Evolutionary conservation across 73 alveolate species (phyloP).

Genomic region (Paramecium tetraurelia): DNA sequence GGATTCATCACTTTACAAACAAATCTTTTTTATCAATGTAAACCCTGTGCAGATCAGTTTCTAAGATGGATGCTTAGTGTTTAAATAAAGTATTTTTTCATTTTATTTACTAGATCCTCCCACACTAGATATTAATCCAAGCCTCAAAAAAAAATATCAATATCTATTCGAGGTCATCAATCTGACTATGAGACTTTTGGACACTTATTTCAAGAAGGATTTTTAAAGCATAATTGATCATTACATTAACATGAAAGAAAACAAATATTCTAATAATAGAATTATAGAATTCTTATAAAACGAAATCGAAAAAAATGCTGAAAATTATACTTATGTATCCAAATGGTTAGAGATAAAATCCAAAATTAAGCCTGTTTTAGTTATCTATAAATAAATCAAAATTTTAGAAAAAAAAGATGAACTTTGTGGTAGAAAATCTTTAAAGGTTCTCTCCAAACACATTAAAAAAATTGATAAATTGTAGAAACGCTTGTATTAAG

Average conservation of each 20-base stretch:
- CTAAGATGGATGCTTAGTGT: neutral
- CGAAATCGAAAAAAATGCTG: neutral
- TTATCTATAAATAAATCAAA: neutral
- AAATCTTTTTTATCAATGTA: neutral
- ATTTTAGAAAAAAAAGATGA: neutral
- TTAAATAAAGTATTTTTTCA: neutral
- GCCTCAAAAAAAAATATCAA: neutral
- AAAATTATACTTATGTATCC: neutral
- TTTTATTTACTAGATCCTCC: neutral
- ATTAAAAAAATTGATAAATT: neutral
- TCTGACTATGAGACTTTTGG: neutral
- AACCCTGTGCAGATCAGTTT: neutral
- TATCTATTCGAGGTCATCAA: neutral
- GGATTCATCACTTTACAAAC: neutral
- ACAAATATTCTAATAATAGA: neutral
- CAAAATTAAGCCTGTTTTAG: neutral
- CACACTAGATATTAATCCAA: neutral
- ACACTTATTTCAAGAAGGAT: neutral
- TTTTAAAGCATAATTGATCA: neutral
- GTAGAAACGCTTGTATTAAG: neutral
- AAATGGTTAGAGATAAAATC: neutral
- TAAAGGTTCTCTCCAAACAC: neutral
- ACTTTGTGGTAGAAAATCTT: neutral
- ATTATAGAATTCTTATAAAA: neutral
- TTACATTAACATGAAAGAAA: neutral